Base-by-base conservation (phyloP, 1,139 yeast genomes). In the Candida sojae region DNA sequence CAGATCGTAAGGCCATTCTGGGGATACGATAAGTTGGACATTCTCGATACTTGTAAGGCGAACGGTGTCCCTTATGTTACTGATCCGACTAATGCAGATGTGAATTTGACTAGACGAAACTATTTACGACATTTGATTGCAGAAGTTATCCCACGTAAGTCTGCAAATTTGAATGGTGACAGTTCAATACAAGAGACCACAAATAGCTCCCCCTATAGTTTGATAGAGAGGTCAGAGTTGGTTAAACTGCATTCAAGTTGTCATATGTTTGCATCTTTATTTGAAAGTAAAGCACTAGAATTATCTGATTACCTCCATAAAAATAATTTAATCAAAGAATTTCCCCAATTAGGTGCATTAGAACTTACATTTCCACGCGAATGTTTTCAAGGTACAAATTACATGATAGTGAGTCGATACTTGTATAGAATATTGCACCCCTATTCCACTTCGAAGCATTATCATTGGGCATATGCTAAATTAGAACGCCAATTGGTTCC, bases 1-100 rank as follows among this genome's bases (percentile, higher is more conserved):
- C 52, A 50, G 21, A 57, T 74, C 1, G 55, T 74, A 5, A 62
- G 95, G 29, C 96, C 96, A 0, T 61, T 88, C 44, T 66, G 87
- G 34, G 61, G 54, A 0, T 61, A 72, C 30, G 48, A 62, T 0
- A 88, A 88, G 57, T 13, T 50, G 0, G 72, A 75, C 1, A 70
- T 86, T 6, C 64, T 71, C 8, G 61, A 67, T 0, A 79, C 81
- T 8, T 86, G 92, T 51, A 38, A 46, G 5, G 46, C 48, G 0
- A 61, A 73, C 31, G 49, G 56, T 1, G 57, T 87, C 1, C 46
- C 51, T 0, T 88, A 93, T 92, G 81, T 83, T 48, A 91, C 86
- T 56, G 96, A 88, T 59, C 59, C 67, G 1, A 83, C 93, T 0
- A 88, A 88, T 56, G 57, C 58, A 5, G 86, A 86, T 53, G 61